phyloP scores from a whole-genome alignment of 306 rosid genomes.

The Castanea mollissima region DNA sequence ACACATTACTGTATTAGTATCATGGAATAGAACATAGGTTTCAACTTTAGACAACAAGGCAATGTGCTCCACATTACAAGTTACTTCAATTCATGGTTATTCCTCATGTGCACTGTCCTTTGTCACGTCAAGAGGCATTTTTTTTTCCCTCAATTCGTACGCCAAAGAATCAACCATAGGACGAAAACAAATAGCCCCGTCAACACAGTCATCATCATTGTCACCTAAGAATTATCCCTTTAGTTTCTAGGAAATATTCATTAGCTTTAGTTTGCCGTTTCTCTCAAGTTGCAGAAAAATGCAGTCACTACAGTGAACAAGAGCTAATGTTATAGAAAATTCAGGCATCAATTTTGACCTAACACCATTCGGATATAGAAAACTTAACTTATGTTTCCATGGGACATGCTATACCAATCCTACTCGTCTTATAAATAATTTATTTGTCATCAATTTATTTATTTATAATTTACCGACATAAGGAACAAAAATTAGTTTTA shows the following conservation, averaged over 20 bases:
- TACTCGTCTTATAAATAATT: background rate
- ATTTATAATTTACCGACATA: background rate
- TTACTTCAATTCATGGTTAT: too few species aligned
- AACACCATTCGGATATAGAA: background rate
- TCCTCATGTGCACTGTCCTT: too few species aligned
- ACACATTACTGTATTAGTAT: too few species aligned
- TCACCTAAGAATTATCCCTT: background rate
- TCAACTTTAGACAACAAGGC: too few species aligned
- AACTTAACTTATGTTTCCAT: background rate
- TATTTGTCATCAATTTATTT: background rate
- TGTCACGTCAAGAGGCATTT: too few species aligned
- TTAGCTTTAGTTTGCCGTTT: background rate
- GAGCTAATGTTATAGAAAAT: background rate
- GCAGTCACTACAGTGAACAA: background rate
- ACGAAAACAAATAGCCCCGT: too few species aligned
- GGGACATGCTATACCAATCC: slow-evolving; percentile 10
- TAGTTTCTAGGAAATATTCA: background rate
- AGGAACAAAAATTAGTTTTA: background rate
- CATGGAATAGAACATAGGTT: too few species aligned
- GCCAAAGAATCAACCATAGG: background rate
- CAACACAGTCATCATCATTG: background rate
- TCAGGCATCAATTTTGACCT: too few species aligned
- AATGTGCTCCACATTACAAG: too few species aligned
- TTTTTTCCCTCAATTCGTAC: background rate
- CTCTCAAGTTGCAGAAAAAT: background rate